Evolutionary conservation across 306 rosid species (phyloP), one percentile per base, ranked within the genome.

Genomic region (Erythrophleum fordii): DNA sequence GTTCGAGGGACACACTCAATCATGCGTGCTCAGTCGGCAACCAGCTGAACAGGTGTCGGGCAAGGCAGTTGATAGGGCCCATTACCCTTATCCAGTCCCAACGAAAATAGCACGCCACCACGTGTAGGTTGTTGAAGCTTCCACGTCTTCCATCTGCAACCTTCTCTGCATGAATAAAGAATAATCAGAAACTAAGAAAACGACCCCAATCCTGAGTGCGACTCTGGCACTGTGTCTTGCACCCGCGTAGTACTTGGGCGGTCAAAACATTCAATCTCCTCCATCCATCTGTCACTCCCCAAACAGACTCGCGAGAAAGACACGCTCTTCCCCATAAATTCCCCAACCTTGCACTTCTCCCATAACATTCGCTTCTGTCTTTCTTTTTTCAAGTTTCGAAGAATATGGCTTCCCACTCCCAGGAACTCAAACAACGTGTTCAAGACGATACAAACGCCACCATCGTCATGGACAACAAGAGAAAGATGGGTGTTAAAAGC

Each of bases 391-490:
- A 11, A 17, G 35, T 61, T 37, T 1, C 35, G 0, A n/a, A 48
- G 5, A 8, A 48, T 28, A 93, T 93, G 96, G 87, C 90, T 81
- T 85, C 96, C 61, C 73, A 79, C 80, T 85, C 96, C 61, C 73
- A 79, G 45, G 79, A 76, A 34, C 80, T 93, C 48, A 90, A 81
- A 64, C 92, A 82, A 2, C 89, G 95, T 34, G 26, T 85, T 28
- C 79, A 75, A 11, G 84, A 46, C 23, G 81, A 84, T 0, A 49
- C 25, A 18, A n/a, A 29, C 3, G 12, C 73, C 31, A 6, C 72
- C 25, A 5, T 62, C 62, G 7, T 16, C 34, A 49, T 13, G 44
- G 44, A 80, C 20, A 22, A 76, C 66, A 58, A 60, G 62, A 44
- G 13, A 11, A 66, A 7, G 49, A 72, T 5, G 16, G 25, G 14